A percentile compares a stretch with the other conserved stretches of the same genome.
These are phyloP conservation scores for Protomyces inouyei DNA, from an alignment of 1,139 yeast genomes.

Conservation along the genomic window DNA sequence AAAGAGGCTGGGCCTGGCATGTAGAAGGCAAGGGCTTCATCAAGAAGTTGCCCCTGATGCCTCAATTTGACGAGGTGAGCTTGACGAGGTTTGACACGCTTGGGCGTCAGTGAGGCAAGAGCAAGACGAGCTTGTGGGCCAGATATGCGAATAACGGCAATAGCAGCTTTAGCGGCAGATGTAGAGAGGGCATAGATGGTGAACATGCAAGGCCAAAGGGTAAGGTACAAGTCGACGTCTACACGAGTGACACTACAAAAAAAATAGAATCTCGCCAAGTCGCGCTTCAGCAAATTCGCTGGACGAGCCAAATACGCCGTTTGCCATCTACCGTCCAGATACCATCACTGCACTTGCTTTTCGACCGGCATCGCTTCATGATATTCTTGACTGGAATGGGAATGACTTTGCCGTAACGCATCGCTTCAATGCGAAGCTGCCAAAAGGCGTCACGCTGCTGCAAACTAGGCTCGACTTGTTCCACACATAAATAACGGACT, in stretches of 20 bases:
- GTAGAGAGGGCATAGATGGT: conserved; percentile 92
- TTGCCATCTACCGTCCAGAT: background rate
- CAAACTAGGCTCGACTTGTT: background rate
- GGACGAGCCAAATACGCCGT: background rate
- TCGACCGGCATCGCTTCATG: background rate
- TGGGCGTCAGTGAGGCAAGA: background rate
- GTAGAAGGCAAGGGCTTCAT: conserved; percentile 66
- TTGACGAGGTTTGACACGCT: conserved; percentile 37
- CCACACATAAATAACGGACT: background rate
- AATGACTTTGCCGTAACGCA: background rate
- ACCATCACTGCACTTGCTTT: background rate
- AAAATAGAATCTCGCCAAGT: too few species aligned
- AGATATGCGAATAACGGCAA: conserved; percentile 77
- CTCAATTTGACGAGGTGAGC: conserved; percentile 34
- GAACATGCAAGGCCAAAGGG: conserved; percentile 36
- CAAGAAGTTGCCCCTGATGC: conserved; percentile 51
- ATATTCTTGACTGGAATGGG: background rate
- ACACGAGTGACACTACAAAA: too few species aligned
- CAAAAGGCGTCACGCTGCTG: background rate
- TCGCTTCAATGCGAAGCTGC: background rate
- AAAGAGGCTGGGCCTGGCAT: conserved; percentile 76
- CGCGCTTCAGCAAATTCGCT: background rate
- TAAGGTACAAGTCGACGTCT: too few species aligned
- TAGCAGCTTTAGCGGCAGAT: conserved; percentile 73
- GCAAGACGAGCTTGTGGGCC: conserved; percentile 55